Percentiles rank a stretch among this genome's conserved stretches.
These are phyloP conservation scores for Lithospermum erythrorhizon DNA, from an alignment of 257 asterid genomes.

Conservation along the genomic window DNA sequence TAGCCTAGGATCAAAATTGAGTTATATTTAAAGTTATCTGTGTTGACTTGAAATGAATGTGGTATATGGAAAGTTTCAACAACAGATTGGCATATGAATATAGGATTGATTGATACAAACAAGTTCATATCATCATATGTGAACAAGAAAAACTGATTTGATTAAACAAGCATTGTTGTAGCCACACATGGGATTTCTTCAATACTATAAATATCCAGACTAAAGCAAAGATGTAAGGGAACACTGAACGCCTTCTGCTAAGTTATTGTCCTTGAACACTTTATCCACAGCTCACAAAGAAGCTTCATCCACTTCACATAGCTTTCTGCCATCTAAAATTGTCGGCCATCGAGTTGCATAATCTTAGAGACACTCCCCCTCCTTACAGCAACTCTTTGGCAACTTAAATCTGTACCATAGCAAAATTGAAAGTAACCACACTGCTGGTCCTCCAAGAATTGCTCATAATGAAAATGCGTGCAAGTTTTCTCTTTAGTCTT, in stretches of 20 bases:
- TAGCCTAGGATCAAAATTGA: too few relatives aligned
- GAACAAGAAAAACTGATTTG: too few relatives aligned
- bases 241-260: constrained; percentile 1
- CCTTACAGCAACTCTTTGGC: constrained; percentile 23
- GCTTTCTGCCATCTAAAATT: constrained; percentile 12
- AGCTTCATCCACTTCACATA: constrained; percentile 7
- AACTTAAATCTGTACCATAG: constrained; percentile 25
- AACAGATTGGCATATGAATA: too few relatives aligned
- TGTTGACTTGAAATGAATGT: too few relatives aligned
- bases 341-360: constrained; percentile 10
- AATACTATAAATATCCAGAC: constrained; percentile 5
- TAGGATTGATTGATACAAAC: too few relatives aligned
- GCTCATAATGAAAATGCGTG: constrained; percentile 13
- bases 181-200: too few relatives aligned
- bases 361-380: constrained; percentile 4
- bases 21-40: too few relatives aligned
- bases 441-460: constrained; percentile 11
- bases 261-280: constrained; percentile 7
- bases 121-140: too few relatives aligned
- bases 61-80: too few relatives aligned
- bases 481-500: constrained; percentile 5
- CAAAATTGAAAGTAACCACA: constrained; percentile 19
- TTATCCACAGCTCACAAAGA: constrained; percentile 9
- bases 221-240: constrained; percentile 8
- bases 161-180: too few relatives aligned